These are phyloP conservation scores for Santalum album DNA, from an alignment of 164 flowering plant genomes.

Conservation along the genomic window DNA sequence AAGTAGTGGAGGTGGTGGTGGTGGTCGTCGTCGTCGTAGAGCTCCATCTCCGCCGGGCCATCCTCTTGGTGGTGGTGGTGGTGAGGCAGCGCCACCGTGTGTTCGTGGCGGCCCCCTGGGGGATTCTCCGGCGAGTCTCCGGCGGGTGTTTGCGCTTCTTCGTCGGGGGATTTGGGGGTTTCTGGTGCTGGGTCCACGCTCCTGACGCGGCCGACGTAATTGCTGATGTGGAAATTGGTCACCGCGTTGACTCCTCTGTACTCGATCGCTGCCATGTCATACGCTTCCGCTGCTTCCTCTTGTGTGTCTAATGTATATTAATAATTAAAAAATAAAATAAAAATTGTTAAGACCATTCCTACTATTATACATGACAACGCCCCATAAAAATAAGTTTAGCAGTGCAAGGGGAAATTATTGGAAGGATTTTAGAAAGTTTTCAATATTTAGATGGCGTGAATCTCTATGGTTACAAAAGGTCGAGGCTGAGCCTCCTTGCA, in stretches of 20 bases:
- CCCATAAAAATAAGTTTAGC: too few species aligned
- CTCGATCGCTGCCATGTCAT: slow-evolving; percentile 55
- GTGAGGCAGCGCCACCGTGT: neutral
- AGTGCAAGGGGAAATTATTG: too few species aligned
- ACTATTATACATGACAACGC: too few species aligned
- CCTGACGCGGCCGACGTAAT: slow-evolving; percentile 18
- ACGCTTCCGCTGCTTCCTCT: slow-evolving; percentile 67
- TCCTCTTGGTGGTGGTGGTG: neutral
- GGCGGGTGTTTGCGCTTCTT: neutral
- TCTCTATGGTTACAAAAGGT: too few species aligned
- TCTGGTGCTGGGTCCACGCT: neutral
- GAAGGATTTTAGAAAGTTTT: too few species aligned
- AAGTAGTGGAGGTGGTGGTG: slow-evolving; percentile 15
- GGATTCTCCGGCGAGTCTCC: neutral
- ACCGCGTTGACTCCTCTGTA: slow-evolving; percentile 51
- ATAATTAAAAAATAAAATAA: neutral
- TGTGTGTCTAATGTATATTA: slow-evolving; percentile 48
- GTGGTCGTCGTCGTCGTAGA: slow-evolving; percentile 8
- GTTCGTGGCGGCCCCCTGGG: neutral
- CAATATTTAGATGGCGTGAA: too few species aligned
- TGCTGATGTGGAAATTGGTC: slow-evolving; percentile 49
- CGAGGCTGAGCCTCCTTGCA: too few species aligned
- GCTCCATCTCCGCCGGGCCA: slow-evolving; percentile 12
- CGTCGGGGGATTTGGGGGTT: neutral
- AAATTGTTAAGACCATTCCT: too few species aligned